Evolutionary conservation across 2,329 filamentous ascomycete genomes (phyloP).

Genomic region (Phoma herbarum): DNA sequence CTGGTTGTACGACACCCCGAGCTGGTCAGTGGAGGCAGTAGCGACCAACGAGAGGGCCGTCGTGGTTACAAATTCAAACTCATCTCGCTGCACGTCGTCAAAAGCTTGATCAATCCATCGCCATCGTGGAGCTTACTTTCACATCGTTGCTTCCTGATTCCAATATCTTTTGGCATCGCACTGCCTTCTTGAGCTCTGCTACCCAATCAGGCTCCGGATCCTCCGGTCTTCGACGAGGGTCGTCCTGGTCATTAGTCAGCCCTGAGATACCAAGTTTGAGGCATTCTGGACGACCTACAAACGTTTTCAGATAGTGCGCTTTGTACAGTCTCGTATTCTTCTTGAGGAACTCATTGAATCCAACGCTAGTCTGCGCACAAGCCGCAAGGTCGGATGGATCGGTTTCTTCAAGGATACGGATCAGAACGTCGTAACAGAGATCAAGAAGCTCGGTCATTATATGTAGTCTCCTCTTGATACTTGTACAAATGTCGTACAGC

Average conservation of each 20-base stretch:
- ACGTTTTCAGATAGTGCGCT: slow-evolving; percentile 66
- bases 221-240: slow-evolving; percentile 42
- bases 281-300: slow-evolving; percentile 55
- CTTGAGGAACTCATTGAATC: slow-evolving; percentile 63
- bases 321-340: slow-evolving; percentile 69
- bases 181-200: slow-evolving; percentile 38
- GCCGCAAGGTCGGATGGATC: slow-evolving; percentile 44
- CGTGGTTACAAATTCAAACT: slow-evolving; percentile 49
- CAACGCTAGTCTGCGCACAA: slow-evolving; percentile 41
- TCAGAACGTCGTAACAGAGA: slow-evolving; percentile 49
- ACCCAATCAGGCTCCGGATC: slow-evolving; percentile 46
- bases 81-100: slow-evolving; percentile 35
- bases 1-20: slow-evolving; percentile 58
- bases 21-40: slow-evolving; percentile 50
- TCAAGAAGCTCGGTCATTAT: slow-evolving; percentile 46
- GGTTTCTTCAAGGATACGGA: slow-evolving; percentile 46
- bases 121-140: slow-evolving; percentile 44
- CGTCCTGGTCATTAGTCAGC: slow-evolving; percentile 48
- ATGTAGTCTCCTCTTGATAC: background rate
- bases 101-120: background rate
- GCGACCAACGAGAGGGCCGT: slow-evolving; percentile 52
- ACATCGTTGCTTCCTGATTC: slow-evolving; percentile 51
- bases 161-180: slow-evolving; percentile 56
- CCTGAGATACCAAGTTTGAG: background rate
- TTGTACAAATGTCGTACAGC: background rate